A percentile compares a stretch with the other conserved stretches of the same genome.
Conservation (phyloP, 257 asterid species). For the Solanum tacnaense region DNA sequence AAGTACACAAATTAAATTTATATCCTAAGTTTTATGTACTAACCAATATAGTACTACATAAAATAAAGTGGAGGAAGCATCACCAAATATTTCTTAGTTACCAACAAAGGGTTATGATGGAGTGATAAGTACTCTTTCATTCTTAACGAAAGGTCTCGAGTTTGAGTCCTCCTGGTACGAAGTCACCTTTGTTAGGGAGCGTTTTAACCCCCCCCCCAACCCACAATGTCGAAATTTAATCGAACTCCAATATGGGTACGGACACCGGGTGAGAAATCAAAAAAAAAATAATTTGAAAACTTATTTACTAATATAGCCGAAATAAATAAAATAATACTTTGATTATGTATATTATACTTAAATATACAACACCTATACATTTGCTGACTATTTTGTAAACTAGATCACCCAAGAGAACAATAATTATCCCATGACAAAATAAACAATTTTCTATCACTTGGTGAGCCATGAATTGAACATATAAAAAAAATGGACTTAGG, state of each 20-base stretch:
- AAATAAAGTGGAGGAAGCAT: background rate
- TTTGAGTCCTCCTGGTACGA: background rate
- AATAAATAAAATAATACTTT: background rate
- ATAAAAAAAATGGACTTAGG: background rate
- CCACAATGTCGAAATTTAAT: too few species aligned
- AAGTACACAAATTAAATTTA: background rate
- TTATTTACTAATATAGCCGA: background rate
- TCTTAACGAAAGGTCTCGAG: background rate
- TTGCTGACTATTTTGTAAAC: background rate
- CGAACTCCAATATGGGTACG: too few species aligned
- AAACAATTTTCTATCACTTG: background rate
- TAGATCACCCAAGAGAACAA: background rate
- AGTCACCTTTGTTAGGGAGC: background rate
- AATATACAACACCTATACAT: background rate
- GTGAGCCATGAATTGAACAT: background rate
- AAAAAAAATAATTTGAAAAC: too few species aligned
- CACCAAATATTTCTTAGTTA: background rate
- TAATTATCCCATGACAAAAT: background rate
- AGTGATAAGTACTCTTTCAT: background rate
- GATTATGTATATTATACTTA: background rate
- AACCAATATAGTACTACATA: background rate
- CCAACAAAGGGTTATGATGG: background rate
- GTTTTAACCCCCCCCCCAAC: too few species aligned
- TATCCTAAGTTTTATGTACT: background rate
- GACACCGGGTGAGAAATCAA: too few species aligned